phyloP scores from a whole-genome alignment of 2,329 filamentous ascomycete genomes.

The Sodiomyces alkalinus region DNA sequence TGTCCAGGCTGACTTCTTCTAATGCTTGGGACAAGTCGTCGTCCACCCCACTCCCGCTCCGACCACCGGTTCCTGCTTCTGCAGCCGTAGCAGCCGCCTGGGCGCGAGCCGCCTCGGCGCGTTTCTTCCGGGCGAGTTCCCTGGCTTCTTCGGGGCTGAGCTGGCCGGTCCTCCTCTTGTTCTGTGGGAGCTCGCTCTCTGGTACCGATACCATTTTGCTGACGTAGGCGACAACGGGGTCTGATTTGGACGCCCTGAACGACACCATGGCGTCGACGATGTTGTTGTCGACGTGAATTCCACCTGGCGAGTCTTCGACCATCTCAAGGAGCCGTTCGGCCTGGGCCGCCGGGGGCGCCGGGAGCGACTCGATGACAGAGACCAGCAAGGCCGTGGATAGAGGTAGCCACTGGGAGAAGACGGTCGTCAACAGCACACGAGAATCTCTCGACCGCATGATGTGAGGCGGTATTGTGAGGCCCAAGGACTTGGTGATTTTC shows the following conservation, averaged over 20 bases:
- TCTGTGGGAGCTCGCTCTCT: constrained; percentile 79
- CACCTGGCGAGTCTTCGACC: constrained; percentile 65
- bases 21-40: constrained; percentile 44
- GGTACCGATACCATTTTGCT: constrained; percentile 97
- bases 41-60: too few species aligned
- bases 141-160: constrained; percentile 82
- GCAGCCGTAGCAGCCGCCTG: constrained; percentile 49
- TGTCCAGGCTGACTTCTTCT: constrained; percentile 43
- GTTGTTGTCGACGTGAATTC: constrained; percentile 49
- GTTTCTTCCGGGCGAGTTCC: constrained; percentile 74
- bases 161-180: constrained; percentile 56
- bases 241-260: constrained; percentile 55
- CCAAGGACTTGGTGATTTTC: constrained; percentile 88
- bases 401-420: constrained; percentile 84
- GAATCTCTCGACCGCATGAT: constrained; percentile 73
- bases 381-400: constrained; percentile 85
- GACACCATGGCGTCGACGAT: constrained; percentile 69
- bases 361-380: constrained; percentile 84
- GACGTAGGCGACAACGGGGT: constrained; percentile 83
- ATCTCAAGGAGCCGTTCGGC: constrained; percentile 64
- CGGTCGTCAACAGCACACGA: constrained; percentile 64
- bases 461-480: constrained; percentile 71
- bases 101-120: constrained; percentile 72
- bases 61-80: too few species aligned
- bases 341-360: constrained; percentile 70